These are phyloP conservation scores for Zasmidium cellare DNA, from an alignment of 2,329 filamentous ascomycete species.

Conservation along the genomic window DNA sequence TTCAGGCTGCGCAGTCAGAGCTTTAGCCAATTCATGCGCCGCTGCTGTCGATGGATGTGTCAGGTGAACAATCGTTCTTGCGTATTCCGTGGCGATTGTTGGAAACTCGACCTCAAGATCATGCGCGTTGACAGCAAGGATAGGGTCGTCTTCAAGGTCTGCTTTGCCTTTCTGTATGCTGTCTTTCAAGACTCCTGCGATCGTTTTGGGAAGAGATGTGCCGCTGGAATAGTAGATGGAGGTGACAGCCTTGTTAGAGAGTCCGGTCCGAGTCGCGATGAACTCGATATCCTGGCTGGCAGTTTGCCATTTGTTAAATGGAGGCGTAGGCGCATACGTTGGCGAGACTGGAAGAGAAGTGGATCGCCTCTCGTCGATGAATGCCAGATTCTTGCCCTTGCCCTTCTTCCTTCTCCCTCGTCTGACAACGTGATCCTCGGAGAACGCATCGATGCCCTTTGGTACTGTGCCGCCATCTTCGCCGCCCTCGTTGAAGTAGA, in stretches of 20 bases:
- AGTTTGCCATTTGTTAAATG: slow-evolving; percentile 59
- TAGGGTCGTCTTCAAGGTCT: slow-evolving; percentile 19
- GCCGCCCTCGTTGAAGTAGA: slow-evolving; percentile 70
- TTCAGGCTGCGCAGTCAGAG: slow-evolving; percentile 45
- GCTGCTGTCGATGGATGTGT: slow-evolving; percentile 58
- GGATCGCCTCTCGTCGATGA: slow-evolving; percentile 28
- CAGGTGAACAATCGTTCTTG: slow-evolving; percentile 56
- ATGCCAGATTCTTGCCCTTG: slow-evolving; percentile 37
- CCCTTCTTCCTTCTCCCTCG: slow-evolving; percentile 49
- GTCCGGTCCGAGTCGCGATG: slow-evolving; percentile 54
- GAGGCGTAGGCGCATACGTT: slow-evolving; percentile 17
- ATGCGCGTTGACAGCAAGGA: slow-evolving; percentile 44
- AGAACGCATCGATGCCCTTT: slow-evolving; percentile 84
- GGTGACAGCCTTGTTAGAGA: slow-evolving; percentile 49
- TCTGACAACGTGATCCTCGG: slow-evolving; percentile 53
- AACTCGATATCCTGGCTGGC: slow-evolving; percentile 61
- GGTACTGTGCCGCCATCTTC: slow-evolving; percentile 46
- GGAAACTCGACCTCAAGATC: slow-evolving; percentile 59
- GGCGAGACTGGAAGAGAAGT: slow-evolving; percentile 31
- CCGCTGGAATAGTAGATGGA: slow-evolving; percentile 62
- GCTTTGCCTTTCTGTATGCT: slow-evolving; percentile 11
- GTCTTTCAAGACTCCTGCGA: slow-evolving; percentile 54
- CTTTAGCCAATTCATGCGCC: slow-evolving; percentile 61
- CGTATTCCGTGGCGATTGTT: slow-evolving; percentile 47
- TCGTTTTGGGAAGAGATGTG: slow-evolving; percentile 57